Conservation (phyloP, 2,329 filamentous ascomycete species). For the Juglanconis juglandina region DNA sequence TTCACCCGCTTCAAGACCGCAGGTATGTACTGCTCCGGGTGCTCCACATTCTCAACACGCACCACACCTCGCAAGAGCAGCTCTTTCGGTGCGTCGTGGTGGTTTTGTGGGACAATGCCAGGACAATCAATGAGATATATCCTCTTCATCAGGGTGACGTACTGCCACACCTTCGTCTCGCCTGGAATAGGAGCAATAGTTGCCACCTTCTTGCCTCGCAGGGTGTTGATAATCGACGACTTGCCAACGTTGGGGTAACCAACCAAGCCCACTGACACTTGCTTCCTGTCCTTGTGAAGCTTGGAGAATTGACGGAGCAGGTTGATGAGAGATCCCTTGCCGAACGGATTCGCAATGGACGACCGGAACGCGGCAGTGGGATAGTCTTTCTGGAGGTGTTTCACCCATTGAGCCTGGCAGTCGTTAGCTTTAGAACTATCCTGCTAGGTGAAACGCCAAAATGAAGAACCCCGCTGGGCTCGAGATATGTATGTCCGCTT, state of each 20-base stretch:
- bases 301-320: constrained; percentile 89
- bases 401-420: constrained; percentile 84
- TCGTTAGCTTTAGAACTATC: constrained; percentile 27
- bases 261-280: constrained; percentile 88
- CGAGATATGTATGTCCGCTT: constrained; percentile 72
- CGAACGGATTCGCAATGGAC: constrained; percentile 92
- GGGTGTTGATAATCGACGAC: constrained; percentile 93
- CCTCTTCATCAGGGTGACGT: constrained; percentile 75
- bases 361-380: constrained; percentile 94
- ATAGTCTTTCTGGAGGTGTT: constrained; percentile 80
- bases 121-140: constrained; percentile 96
- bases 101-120: constrained; percentile 88
- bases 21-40: constrained; percentile 92
- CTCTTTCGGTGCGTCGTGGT: constrained; percentile 78
- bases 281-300: constrained; percentile 85
- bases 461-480: constrained; percentile 18
- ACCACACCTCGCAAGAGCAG: constrained; percentile 88
- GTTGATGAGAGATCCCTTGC: constrained; percentile 90
- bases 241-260: constrained; percentile 91
- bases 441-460: constrained; percentile 16
- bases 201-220: constrained; percentile 91
- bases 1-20: constrained; percentile 79
- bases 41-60: constrained; percentile 90
- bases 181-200: constrained; percentile 91
- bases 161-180: constrained; percentile 96